Conservation (phyloP, 495 filamentous ascomycete species). For the Rhypophila decipiens region DNA sequence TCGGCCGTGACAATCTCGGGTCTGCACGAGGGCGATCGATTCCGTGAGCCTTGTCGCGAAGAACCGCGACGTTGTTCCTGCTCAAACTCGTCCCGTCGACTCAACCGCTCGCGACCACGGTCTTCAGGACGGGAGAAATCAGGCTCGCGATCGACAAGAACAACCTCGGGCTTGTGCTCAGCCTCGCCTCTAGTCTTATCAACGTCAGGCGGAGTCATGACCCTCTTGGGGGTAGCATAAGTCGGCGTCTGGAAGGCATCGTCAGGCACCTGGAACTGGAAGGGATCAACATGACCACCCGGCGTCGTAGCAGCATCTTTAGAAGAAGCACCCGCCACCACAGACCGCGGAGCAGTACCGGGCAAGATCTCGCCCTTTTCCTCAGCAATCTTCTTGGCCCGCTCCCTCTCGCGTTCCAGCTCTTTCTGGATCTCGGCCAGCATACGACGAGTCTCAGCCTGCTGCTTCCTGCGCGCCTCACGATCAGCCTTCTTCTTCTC, state of each 20-base stretch:
- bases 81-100: conserved; percentile 38
- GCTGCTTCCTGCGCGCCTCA: conserved; percentile 21
- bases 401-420: conserved; percentile 22
- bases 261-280: conserved; percentile 44
- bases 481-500: conserved; percentile 15
- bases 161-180: conserved; percentile 24
- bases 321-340: conserved; percentile 5
- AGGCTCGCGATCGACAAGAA: conserved; percentile 5
- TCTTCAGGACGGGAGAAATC: neutral
- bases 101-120: conserved; percentile 22
- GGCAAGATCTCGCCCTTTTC: conserved; percentile 1
- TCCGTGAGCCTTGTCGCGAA: neutral
- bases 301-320: conserved; percentile 12
- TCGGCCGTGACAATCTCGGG: conserved; percentile 29
- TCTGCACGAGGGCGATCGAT: conserved; percentile 3
- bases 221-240: conserved; percentile 25
- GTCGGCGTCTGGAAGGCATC: conserved; percentile 41
- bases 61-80: conserved; percentile 23
- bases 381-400: conserved; percentile 11
- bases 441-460: conserved; percentile 19
- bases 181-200: conserved; percentile 42
- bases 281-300: conserved; percentile 36
- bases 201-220: conserved; percentile 31
- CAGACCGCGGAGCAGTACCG: neutral
- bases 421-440: conserved; percentile 22